These are phyloP conservation scores for Mollisia scopiformis DNA, from an alignment of 2,329 filamentous ascomycete genomes.

Conservation along the genomic window DNA sequence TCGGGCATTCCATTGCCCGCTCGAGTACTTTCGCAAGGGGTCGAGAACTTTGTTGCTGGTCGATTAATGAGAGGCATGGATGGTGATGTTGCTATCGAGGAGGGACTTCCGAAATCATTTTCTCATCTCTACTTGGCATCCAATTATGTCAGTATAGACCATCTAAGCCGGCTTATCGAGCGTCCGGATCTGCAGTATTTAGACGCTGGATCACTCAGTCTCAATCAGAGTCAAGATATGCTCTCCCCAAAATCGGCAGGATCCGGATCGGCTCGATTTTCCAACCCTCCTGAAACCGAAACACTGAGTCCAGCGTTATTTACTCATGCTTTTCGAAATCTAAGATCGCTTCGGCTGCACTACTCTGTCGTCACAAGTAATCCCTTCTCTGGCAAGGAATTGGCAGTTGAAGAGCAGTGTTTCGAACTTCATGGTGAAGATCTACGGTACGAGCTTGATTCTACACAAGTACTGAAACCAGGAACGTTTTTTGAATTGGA, in stretches of 20 bases:
- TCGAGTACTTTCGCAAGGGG: conserved; percentile 7
- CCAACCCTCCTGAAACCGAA: conserved; percentile 11
- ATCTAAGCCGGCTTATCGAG: conserved; percentile 9
- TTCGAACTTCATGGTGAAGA: conserved; percentile 25
- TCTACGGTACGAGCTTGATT: conserved; percentile 21
- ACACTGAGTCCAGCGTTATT: conserved; percentile 16
- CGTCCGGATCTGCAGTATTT: conserved; percentile 21
- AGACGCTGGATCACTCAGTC: conserved; percentile 24
- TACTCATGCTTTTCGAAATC: conserved; percentile 20
- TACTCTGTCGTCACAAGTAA: conserved; percentile 22
- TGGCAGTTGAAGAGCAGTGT: conserved; percentile 9
- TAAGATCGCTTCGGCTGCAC: conserved; percentile 24
- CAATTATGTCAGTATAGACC: conserved; percentile 21
- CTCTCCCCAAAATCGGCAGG: conserved; percentile 14
- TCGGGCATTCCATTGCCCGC: conserved; percentile 15
- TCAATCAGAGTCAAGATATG: conserved; percentile 14
- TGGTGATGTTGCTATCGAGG: conserved; percentile 19
- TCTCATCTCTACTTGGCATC: conserved; percentile 22
- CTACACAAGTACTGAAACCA: conserved; percentile 12
- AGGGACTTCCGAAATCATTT: conserved; percentile 21
- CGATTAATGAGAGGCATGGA: conserved; percentile 17
- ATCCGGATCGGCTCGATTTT: conserved; percentile 7
- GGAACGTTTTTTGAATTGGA: conserved; percentile 20
- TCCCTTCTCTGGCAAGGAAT: conserved; percentile 23
- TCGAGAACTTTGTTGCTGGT: conserved; percentile 17